Conservation (phyloP, 352 stramenopile genomes). For the Phytophthora ohioensis region DNA sequence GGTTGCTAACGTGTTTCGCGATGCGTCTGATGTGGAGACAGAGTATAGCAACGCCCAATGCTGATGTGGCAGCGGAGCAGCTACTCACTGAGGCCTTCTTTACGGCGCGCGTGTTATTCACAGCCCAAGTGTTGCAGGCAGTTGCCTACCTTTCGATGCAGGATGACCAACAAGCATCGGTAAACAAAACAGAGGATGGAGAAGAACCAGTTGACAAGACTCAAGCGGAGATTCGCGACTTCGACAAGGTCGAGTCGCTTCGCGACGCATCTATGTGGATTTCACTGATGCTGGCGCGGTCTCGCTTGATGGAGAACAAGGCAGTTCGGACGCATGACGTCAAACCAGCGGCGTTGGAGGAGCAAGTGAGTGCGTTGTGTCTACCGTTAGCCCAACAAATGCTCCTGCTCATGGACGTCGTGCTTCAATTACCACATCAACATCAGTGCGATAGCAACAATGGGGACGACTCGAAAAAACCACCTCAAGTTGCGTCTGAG, state of each 20-base stretch:
- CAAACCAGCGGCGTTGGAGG: conserved; percentile 41
- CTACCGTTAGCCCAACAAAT: conserved; percentile 70
- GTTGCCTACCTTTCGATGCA: conserved; percentile 52
- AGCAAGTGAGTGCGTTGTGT: conserved; percentile 52
- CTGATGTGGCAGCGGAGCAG: conserved; percentile 45
- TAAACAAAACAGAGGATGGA: conserved; percentile 6
- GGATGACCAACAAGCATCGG: conserved; percentile 5
- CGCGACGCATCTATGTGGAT: conserved; percentile 64
- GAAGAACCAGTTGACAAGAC: conserved; percentile 4
- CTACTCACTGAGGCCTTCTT: conserved; percentile 68
- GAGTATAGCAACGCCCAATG: conserved; percentile 38
- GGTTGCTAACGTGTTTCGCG: conserved; percentile 63
- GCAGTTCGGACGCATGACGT: background rate
- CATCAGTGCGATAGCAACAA: conserved; percentile 26
- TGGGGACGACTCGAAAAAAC: conserved; percentile 9
- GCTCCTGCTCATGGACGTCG: conserved; percentile 64
- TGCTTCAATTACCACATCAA: conserved; percentile 45
- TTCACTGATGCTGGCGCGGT: conserved; percentile 54
- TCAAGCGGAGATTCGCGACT: conserved; percentile 45
- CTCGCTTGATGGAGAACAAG: conserved; percentile 43
- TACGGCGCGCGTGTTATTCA: conserved; percentile 61
- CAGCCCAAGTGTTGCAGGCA: conserved; percentile 66
- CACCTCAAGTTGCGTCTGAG: conserved; percentile 23
- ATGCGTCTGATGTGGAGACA: conserved; percentile 59
- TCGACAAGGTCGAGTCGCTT: conserved; percentile 67